Evolutionary conservation across 345 rosid genomes (phyloP), one percentile per base, ranked within the genome.

Genomic region (Gossypium australe): DNA sequence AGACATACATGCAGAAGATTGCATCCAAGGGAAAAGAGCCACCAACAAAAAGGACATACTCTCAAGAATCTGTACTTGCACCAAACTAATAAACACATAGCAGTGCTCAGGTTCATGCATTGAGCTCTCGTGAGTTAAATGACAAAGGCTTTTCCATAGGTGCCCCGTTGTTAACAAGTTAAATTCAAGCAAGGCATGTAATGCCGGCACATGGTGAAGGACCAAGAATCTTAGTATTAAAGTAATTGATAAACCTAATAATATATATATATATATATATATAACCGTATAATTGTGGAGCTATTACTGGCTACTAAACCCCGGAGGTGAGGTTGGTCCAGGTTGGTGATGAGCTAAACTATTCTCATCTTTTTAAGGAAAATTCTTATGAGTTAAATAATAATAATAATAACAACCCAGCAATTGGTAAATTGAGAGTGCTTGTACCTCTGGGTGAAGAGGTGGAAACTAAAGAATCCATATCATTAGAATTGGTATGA

Each of bases 371-470:
- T 27, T 55, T 58, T 16, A 24, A 6, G 47, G 47, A 17, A 27
- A 3, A 22, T 57, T 53, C 58, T 53, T n/a, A n/a, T 7, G 57
- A 34, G 41, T 34, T 34, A 4, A 34, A 29, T 3, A 29, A 29
- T 29, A 29, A 29, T 4, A 29, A 29, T 29, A 34, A 34, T 0
- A 34, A 4, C 0, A 34, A 34, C 41, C 41, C 45, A 34, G 22
- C 0, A 17, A 8, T 44, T 51, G 38, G 63, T 22, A 48, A 67
- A 67, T 24, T 67, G 41, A 67, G 25, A 69, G 10, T 49, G 41
- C 70, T 27, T 11, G 47, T 88, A 93, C 98, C 98, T 90, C 83
- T 85, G 1, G 93, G 92, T 7, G 71, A 67, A 3, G 95, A 89
- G 14, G 92, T 75, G 55, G 91, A 78, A 78, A 77, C 80, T 24